phyloP scores from a whole-genome alignment of 768 basidiomycete genomes.

The Fomitopsis pulvina region DNA sequence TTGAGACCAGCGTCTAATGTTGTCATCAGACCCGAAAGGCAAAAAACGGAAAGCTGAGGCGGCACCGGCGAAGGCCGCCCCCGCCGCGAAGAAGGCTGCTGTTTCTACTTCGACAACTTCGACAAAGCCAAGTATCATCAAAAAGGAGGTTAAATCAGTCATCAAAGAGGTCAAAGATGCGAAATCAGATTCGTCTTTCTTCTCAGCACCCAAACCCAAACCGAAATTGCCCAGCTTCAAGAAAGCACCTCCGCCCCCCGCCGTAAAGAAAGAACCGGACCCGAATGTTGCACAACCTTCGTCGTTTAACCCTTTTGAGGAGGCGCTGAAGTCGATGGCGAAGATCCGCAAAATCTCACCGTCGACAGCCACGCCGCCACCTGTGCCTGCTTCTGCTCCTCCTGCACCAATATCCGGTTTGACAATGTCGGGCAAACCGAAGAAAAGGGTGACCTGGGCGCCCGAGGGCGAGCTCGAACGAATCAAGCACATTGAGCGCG shows the following conservation, averaged over 20 bases:
- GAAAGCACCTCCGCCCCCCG: conserved; percentile 45
- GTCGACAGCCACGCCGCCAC: conserved; percentile 51
- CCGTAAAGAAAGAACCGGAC: conserved; percentile 45
- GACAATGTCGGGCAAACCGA: conserved; percentile 44
- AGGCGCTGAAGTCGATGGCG: conserved; percentile 74
- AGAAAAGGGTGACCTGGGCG: conserved; percentile 77
- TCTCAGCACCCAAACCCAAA: conserved; percentile 81
- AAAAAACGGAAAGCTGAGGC: conserved; percentile 77
- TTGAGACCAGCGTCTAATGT: conserved; percentile 18
- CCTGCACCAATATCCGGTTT: conserved; percentile 18
- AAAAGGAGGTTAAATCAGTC: conserved; percentile 46
- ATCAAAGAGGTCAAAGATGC: conserved; percentile 73
- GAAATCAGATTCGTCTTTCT: conserved; percentile 83
- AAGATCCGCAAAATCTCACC: conserved; percentile 59
- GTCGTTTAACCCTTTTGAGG: conserved; percentile 75
- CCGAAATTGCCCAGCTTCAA: conserved; percentile 82
- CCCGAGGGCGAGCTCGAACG: conserved; percentile 67
- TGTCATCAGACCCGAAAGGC: conserved; percentile 40
- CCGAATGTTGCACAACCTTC: conserved; percentile 68
- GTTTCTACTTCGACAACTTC: conserved; percentile 36
- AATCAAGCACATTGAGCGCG: conserved; percentile 76
- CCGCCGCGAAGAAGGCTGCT: conserved; percentile 63
- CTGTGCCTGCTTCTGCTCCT: conserved; percentile 24
- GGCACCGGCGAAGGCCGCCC: conserved; percentile 35
- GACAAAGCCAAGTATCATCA: conserved; percentile 31